Percentiles rank a stretch among this genome's conserved stretches.
phyloP scores from a whole-genome alignment of 75 land plant genomes.

The Chamaecyparis obtusa region DNA sequence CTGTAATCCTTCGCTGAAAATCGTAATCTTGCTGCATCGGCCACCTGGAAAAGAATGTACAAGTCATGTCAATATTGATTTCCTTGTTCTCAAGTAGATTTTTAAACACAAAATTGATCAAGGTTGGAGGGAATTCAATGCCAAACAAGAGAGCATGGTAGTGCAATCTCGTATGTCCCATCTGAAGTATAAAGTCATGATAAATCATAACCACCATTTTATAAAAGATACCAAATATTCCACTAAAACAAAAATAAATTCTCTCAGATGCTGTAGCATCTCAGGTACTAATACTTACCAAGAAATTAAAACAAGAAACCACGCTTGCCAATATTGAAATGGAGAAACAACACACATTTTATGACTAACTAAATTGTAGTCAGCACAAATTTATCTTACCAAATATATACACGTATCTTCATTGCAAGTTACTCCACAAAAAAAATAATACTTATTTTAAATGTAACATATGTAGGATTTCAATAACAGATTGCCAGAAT shows the following conservation, averaged over 20 bases:
- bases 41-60: constrained; percentile 42
- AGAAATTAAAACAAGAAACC: not conserved
- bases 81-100: not conserved
- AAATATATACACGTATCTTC: too few relatives aligned
- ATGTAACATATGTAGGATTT: not conserved
- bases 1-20: constrained; percentile 91
- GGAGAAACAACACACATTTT: not conserved
- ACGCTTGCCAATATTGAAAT: not conserved
- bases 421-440: not conserved
- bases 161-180: not conserved
- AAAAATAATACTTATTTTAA: not conserved
- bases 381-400: not conserved
- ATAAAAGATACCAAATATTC: not conserved
- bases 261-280: not conserved
- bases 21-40: constrained; percentile 80
- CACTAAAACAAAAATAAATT: not conserved
- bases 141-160: not conserved
- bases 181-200: not conserved
- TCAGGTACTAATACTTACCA: not conserved
- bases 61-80: constrained; percentile 1
- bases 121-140: not conserved
- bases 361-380: not conserved
- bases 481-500: not conserved
- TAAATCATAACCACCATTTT: not conserved
- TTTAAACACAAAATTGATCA: not conserved